Percentiles rank a stretch among this genome's conserved stretches.
Evolutionary conservation across 805 yeast genomes (phyloP).

Genomic region (Lipomyces sp.): DNA sequence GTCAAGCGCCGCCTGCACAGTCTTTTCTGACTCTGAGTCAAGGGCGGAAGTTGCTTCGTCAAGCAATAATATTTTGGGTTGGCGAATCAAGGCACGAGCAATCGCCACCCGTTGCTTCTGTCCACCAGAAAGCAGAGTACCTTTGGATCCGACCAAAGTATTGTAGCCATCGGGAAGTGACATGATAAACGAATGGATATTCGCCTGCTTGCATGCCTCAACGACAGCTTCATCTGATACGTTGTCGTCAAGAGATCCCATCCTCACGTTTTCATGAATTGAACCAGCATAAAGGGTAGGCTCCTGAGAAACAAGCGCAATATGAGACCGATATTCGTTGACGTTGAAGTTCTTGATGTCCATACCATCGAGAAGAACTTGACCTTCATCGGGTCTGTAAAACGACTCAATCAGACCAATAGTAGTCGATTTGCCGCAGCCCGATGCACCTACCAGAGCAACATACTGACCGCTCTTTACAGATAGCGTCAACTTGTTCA

Average conservation of each 20-base stretch:
- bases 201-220: conserved; percentile 50
- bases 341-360: conserved; percentile 50
- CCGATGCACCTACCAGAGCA: conserved; percentile 86
- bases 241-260: conserved; percentile 34
- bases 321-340: conserved; percentile 49
- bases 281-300: conserved; percentile 69
- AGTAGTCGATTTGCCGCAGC: conserved; percentile 47
- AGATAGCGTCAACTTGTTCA: conserved; percentile 30
- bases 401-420: conserved; percentile 55
- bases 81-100: conserved; percentile 58
- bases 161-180: conserved; percentile 54
- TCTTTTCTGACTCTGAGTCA: conserved; percentile 59
- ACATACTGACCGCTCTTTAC: conserved; percentile 77
- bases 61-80: conserved; percentile 53
- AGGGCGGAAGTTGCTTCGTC: conserved; percentile 59
- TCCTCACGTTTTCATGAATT: conserved; percentile 68
- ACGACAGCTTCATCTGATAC: conserved; percentile 42
- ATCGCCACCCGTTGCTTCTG: conserved; percentile 64
- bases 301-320: conserved; percentile 64
- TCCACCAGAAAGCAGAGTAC: conserved; percentile 58
- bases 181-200: conserved; percentile 49
- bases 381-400: conserved; percentile 51
- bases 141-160: conserved; percentile 47
- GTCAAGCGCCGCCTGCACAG: conserved; percentile 60
- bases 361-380: conserved; percentile 51